Evolutionary conservation across 169 alveolate genomes (phyloP), one percentile per base, ranked within the genome.

Genomic region (Plasmodium relictum): DNA sequence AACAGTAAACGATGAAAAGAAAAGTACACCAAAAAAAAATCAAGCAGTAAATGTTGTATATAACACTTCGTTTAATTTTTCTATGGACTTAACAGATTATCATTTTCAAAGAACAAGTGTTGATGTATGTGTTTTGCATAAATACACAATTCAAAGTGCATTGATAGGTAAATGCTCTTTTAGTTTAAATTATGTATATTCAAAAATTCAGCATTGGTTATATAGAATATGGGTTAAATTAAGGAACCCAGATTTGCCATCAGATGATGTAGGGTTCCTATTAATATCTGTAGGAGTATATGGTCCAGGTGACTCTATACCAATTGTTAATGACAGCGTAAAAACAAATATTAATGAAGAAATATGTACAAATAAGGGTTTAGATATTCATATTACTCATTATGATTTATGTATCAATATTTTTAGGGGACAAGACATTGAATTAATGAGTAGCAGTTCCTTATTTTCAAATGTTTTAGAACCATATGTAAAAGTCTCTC

Each of bases 261-360:
- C 88, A 50, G 94, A 89, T 65, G 86, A 85, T 37, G 93, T 93
- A 91, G 97, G 97, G 0, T 89, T 62, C 31, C 39, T 94, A 59
- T 78, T 95, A 54, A 74, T 92, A 44, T 94, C 97, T 6, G 93
- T 95, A 24, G 97, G 97, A 37, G 96, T 95, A 20, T 95, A 92
- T 69, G 97, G 96, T 0, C 97, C 97, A 0, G 97, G 97, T 39
- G 97, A 95, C 80, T 89, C 94, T 6, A 93, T 95, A 16, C 97
- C 97, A 16, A 93, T 93, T 20, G 91, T 95, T 31, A 95, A 95
- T 90, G 97, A 95, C 52, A 92, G 71, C 10, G 85, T 73, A 7
- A 94, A 92, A 10, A 44, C 90, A 7, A 39, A 73, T 26, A 59
- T 66, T 48, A 39, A 69, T 50, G 76, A 78, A 26, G 85, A 74